Evolutionary conservation across 192 early-diverging fungal species (phyloP).

Genomic region (Coemansia brasiliensis): DNA sequence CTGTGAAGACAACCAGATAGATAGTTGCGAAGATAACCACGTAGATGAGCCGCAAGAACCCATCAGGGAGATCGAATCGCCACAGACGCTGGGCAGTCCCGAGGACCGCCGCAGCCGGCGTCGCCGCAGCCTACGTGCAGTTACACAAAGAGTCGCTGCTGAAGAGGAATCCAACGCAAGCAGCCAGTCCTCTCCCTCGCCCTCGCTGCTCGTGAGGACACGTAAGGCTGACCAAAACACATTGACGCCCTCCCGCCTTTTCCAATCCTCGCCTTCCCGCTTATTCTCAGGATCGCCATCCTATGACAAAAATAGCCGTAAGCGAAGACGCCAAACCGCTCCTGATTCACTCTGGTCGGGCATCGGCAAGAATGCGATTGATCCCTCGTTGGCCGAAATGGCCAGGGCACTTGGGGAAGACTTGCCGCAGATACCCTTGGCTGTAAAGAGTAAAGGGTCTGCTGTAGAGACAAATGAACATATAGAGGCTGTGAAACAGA

Average conservation of each 20-base stretch:
- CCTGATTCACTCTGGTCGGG: constrained; percentile 1
- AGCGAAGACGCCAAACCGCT: not conserved
- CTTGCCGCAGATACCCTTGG: constrained; percentile 10
- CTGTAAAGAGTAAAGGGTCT: not conserved
- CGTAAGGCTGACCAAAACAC: not conserved
- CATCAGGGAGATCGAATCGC: constrained; percentile 26
- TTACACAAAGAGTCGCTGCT: no score
- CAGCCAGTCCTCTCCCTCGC: constrained; percentile 3
- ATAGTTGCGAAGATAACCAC: not conserved
- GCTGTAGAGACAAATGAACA: not conserved
- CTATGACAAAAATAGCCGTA: not conserved
- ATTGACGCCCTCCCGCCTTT: constrained; percentile 7
- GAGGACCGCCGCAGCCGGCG: constrained; percentile 17
- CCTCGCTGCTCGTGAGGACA: constrained; percentile 16
- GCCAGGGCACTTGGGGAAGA: constrained; percentile 50
- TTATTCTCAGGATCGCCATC: no score
- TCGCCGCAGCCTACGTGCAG: constrained; percentile 25
- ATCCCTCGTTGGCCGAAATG: constrained; percentile 34
- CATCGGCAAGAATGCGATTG: constrained; percentile 20
- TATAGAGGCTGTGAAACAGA: no score
- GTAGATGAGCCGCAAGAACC: not conserved
- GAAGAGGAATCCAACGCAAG: not conserved
- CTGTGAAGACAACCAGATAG: not conserved
- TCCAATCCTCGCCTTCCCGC: no score
- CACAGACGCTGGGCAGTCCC: constrained; percentile 2